Percentiles rank a stretch among this genome's conserved stretches.
These are phyloP conservation scores for Neckera pumila DNA, from an alignment of 225 moss, liverwort and hornwort species.

Conservation along the genomic window DNA sequence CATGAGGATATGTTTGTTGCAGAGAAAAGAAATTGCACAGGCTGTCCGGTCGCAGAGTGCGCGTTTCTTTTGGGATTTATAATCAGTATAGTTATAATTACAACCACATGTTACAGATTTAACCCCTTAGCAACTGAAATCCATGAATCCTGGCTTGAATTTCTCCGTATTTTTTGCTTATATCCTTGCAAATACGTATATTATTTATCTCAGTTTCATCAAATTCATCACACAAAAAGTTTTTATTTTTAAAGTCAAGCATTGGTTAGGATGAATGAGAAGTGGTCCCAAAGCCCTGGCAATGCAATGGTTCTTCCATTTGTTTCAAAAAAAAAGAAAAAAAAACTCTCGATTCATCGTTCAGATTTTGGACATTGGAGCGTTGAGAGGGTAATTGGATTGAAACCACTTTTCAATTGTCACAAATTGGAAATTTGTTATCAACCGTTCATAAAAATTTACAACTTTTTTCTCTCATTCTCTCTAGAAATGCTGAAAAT, in stretches of 20 bases:
- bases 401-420: background rate
- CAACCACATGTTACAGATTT: background rate
- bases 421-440: background rate
- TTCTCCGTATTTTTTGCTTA: background rate
- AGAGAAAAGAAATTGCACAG: background rate
- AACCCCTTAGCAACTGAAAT: background rate
- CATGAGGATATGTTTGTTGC: background rate
- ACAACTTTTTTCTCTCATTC: background rate
- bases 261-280: background rate
- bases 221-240: background rate
- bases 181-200: too few relatives aligned
- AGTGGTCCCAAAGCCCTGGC: background rate
- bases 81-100: too few relatives aligned
- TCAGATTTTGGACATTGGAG: fast-evolving
- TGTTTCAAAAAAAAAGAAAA: too few relatives aligned
- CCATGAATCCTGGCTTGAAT: too few relatives aligned
- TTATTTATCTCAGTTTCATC: background rate
- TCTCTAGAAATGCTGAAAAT: background rate
- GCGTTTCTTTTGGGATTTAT: too few relatives aligned
- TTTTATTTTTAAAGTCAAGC: background rate
- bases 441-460: too few relatives aligned
- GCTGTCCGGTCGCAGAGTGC: background rate
- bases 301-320: too few relatives aligned
- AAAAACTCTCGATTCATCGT: fast-evolving
- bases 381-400: too few relatives aligned